Base-by-base conservation (phyloP, 331 rosid genomes). In the Arachis monticola region DNA sequence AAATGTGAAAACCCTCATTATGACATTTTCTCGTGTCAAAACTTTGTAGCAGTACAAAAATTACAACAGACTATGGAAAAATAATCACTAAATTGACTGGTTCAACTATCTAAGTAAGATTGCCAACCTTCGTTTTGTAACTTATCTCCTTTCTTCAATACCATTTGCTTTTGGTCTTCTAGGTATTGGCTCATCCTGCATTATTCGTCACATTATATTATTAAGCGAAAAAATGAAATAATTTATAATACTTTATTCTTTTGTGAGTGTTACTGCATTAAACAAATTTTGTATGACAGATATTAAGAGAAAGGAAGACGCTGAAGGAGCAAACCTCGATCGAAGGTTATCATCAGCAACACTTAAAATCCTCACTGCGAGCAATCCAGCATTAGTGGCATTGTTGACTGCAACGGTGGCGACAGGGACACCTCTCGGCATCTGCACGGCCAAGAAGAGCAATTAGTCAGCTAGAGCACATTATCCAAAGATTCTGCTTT, bases 341-440 rank as follows among this genome's bases (percentile, higher is more conserved):
- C 56, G 17, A 63, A 88, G 84, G 72, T 79, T 75, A 9, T 78
- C 46, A 74, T 88, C 74, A 4, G 73, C 73, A 45, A 83, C 64
- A 7, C 87, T 91, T 78, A 94, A 83, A 13, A 87, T 87, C 85
- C 96, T 80, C 45, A 82, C 86, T 1, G 96, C 98, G 7, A 87
- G 80, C 69, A 90, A 75, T 40, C 92, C 98, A 69, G 96, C 98
- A 70, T 93, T 91, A 45, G 96, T 87, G n/a, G 97, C 88, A 27
- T 93, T 93, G 77, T 94, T 86, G 70, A 94, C 75, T 50, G 97
- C 99, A 42, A 94, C 90, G 11, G 97, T 86, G 17, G 97, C 97
- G 58, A 92, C 97, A 7, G 99, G 97, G 48, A 92, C 93, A 31
- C 97, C 97, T 73, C 84, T 72, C 0, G 99, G 99, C 97, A 92